Evolutionary conservation across 1,284 basidiomycete species (phyloP).

Genomic region (Leccinum solheimii): DNA sequence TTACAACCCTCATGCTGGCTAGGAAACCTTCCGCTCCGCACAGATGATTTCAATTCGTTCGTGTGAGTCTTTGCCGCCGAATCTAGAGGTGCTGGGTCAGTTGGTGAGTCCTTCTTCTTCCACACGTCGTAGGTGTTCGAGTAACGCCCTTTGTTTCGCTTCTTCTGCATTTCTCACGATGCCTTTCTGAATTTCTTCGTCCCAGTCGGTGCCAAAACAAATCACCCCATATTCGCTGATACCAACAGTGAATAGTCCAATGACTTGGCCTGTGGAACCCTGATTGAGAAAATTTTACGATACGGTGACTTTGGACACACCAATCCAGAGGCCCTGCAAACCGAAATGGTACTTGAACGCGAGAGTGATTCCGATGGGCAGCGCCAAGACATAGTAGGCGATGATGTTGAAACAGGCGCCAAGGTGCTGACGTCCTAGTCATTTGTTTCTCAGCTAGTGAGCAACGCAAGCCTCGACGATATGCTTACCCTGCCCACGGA

Average conservation of each 20-base stretch:
- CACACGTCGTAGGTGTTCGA: constrained; percentile 17
- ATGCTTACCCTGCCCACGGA: constrained; percentile 61
- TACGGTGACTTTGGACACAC: constrained; percentile 28
- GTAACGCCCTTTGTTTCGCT: constrained; percentile 39
- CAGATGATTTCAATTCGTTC: not conserved
- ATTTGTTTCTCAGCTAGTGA: constrained; percentile 3
- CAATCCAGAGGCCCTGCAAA: constrained; percentile 71
- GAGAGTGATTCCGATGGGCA: constrained; percentile 69
- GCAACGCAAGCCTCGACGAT: not conserved
- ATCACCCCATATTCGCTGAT: constrained; percentile 66
- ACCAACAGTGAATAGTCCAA: constrained; percentile 72
- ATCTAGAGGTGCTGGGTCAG: constrained; percentile 11
- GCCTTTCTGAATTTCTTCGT: constrained; percentile 55
- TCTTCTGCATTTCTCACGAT: constrained; percentile 52
- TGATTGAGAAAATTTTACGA: not conserved
- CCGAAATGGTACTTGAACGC: constrained; percentile 60
- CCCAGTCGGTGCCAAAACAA: constrained; percentile 68
- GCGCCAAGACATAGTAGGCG: constrained; percentile 75
- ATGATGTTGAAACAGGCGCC: constrained; percentile 73
- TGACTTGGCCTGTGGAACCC: constrained; percentile 58
- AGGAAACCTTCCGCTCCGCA: not conserved
- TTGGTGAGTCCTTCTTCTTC: constrained; percentile 14
- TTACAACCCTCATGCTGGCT: not conserved
- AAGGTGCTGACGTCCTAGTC: constrained; percentile 66
- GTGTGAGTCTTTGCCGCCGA: not conserved